A percentile compares a stretch with the other conserved stretches of the same genome.
These are phyloP conservation scores for Salix exigua DNA, from an alignment of 345 rosid genomes.

Conservation along the genomic window DNA sequence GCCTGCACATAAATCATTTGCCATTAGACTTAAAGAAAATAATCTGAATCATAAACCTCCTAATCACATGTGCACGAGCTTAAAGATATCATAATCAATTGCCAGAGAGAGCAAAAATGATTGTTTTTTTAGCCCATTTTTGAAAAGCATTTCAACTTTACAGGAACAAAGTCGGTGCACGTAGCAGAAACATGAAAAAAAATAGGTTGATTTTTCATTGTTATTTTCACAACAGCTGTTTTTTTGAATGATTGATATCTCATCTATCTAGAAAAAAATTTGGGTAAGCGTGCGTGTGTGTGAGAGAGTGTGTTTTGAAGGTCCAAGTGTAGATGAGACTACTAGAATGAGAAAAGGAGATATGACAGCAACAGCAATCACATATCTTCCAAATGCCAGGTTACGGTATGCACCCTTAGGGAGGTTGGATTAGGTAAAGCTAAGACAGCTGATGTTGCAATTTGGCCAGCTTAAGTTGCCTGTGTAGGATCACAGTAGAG, in stretches of 20 bases:
- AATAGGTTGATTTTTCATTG: too few species aligned
- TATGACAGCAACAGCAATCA: not conserved
- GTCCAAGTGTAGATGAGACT: not conserved
- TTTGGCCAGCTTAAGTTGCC: not conserved
- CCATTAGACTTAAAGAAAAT: slow-evolving; percentile 4
- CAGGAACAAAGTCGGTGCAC: not conserved
- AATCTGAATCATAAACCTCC: not conserved
- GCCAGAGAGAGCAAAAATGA: not conserved
- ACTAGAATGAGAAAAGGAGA: not conserved
- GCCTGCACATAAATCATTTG: slow-evolving; percentile 44
- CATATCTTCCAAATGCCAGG: not conserved
- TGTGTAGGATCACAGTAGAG: not conserved
- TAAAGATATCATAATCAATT: not conserved
- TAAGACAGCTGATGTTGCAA: not conserved
- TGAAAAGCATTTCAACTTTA: not conserved
- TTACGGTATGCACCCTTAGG: not conserved
- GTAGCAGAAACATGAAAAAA: too few species aligned
- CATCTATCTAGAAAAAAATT: too few species aligned
- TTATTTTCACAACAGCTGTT: too few species aligned
- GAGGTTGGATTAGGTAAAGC: not conserved
- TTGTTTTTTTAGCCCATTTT: not conserved
- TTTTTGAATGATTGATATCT: too few species aligned
- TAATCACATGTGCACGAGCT: not conserved
- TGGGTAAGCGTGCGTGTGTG: too few species aligned
- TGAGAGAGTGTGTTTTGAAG: too few species aligned